Conservation (phyloP, 2,329 filamentous ascomycete genomes). For the Beauveria bassiana region DNA sequence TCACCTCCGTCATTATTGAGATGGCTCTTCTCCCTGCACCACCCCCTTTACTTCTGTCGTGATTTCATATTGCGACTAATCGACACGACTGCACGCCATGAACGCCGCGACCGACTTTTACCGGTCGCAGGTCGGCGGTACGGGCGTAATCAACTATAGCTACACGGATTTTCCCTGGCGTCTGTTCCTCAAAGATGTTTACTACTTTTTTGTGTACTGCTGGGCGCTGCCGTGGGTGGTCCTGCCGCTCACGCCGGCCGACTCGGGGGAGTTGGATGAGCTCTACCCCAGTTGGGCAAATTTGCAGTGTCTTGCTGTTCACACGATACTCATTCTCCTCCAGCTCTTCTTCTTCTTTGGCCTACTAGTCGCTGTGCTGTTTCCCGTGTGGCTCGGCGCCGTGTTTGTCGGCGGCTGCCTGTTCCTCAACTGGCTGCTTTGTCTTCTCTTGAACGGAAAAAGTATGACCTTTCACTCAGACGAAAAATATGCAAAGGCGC, state of each 20-base stretch:
- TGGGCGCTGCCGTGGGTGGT: slow-evolving; percentile 55
- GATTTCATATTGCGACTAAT: not conserved
- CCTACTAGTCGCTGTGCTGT: slow-evolving; percentile 40
- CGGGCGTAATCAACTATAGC: slow-evolving; percentile 50
- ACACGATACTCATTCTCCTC: slow-evolving; percentile 49
- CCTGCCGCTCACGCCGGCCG: slow-evolving; percentile 46
- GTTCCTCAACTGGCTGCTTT: slow-evolving; percentile 43
- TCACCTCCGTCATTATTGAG: not conserved
- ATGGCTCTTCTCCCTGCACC: not conserved
- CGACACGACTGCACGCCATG: slow-evolving; percentile 17
- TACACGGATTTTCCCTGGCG: slow-evolving; percentile 50
- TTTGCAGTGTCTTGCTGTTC: slow-evolving; percentile 47
- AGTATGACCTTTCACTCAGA: slow-evolving; percentile 43
- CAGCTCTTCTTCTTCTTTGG: slow-evolving; percentile 54
- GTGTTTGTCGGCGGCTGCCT: slow-evolving; percentile 36
- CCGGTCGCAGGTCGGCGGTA: slow-evolving; percentile 50
- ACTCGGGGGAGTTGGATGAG: slow-evolving; percentile 53
- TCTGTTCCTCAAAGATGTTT: slow-evolving; percentile 45
- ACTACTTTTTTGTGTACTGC: slow-evolving; percentile 45
- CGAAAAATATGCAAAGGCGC: slow-evolving; percentile 40
- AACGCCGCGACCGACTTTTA: slow-evolving; percentile 40
- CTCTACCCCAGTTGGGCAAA: slow-evolving; percentile 52
- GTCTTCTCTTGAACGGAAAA: slow-evolving; percentile 42
- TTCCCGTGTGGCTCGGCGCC: slow-evolving; percentile 42
- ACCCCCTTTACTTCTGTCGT: not conserved